Percentiles rank a stretch among this genome's conserved stretches.
Evolutionary conservation across 495 filamentous ascomycete genomes (phyloP).

Genomic region (Penicillium verhagenii): DNA sequence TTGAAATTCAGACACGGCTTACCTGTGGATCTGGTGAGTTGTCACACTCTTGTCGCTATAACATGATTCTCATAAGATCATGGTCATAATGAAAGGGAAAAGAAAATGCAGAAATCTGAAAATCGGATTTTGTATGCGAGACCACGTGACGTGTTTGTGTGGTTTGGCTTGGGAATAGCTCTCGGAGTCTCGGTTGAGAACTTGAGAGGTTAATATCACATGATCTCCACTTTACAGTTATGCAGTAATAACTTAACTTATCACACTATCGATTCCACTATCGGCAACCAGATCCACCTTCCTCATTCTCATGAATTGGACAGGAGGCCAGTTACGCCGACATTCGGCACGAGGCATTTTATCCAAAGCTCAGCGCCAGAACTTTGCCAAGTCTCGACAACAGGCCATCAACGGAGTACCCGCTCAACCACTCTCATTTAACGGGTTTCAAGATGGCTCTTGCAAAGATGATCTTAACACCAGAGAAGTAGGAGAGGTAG

Average conservation of each 20-base stretch:
- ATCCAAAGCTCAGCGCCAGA: constrained; percentile 28
- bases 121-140: constrained; percentile 15
- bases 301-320: constrained; percentile 43
- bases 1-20: constrained; percentile 5
- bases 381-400: constrained; percentile 26
- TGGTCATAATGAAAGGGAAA: background rate
- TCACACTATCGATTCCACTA: background rate
- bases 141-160: constrained; percentile 21
- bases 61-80: background rate
- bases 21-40: constrained; percentile 6
- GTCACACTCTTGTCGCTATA: constrained; percentile 2
- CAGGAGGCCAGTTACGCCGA: constrained; percentile 43
- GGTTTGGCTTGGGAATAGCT: too few species aligned
- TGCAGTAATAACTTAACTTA: too few species aligned
- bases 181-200: too few species aligned
- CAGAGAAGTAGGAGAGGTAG: background rate
- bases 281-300: background rate
- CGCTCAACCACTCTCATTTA: constrained; percentile 12
- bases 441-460: constrained; percentile 7
- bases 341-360: constrained; percentile 29
- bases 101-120: constrained; percentile 1
- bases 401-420: constrained; percentile 12
- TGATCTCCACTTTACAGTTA: background rate
- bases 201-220: too few species aligned
- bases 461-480: background rate